Evolutionary conservation across 2,329 filamentous ascomycete species (phyloP).

Genomic region (Xylariaceae sp.): DNA sequence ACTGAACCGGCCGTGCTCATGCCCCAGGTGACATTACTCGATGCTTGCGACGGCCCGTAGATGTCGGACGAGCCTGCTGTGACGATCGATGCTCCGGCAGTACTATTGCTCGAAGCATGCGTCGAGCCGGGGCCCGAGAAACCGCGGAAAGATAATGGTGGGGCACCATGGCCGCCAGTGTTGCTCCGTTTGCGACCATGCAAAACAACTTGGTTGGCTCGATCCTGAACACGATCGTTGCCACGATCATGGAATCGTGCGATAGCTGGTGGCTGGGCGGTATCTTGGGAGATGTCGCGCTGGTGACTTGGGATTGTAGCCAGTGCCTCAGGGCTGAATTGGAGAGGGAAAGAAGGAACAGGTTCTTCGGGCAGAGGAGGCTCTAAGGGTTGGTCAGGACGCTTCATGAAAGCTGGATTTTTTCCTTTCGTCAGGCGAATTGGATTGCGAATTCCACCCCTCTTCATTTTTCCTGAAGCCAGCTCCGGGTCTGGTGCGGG

Average conservation of each 20-base stretch:
- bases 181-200: conserved; percentile 89
- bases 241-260: conserved; percentile 64
- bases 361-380: conserved; percentile 11
- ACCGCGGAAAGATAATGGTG: conserved; percentile 71
- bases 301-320: conserved; percentile 38
- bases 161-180: conserved; percentile 72
- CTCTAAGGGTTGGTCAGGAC: conserved; percentile 24
- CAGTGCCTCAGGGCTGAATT: conserved; percentile 34
- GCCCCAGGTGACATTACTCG: conserved; percentile 44
- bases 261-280: conserved; percentile 70
- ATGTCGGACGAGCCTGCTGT: conserved; percentile 61
- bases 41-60: conserved; percentile 50
- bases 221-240: conserved; percentile 38
- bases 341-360: conserved; percentile 11
- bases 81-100: conserved; percentile 54
- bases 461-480: conserved; percentile 47
- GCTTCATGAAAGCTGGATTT: conserved; percentile 39
- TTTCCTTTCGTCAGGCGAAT: conserved; percentile 83
- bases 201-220: conserved; percentile 43
- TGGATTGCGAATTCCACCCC: conserved; percentile 73
- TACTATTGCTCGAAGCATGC: conserved; percentile 54
- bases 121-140: conserved; percentile 61
- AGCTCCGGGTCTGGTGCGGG: conserved; percentile 43
- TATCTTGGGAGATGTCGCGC: conserved; percentile 53
- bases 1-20: conserved; percentile 45